phyloP scores from a whole-genome alignment of 2,329 filamentous ascomycete species.

The Hypocrella siamensis region DNA sequence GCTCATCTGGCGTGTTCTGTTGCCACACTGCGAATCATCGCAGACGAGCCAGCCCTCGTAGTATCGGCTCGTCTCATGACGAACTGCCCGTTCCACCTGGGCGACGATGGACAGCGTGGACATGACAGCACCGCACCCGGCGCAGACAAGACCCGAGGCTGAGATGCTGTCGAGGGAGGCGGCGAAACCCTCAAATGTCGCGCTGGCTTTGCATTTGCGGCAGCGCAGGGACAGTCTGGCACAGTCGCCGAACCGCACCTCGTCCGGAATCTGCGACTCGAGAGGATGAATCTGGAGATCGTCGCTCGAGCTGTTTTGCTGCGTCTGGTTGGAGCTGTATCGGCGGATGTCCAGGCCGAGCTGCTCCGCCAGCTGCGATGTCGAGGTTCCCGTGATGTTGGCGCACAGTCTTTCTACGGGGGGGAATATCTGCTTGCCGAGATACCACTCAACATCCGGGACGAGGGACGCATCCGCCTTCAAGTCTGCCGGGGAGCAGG shows the following conservation, averaged over 20 bases:
- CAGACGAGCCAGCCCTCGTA: constrained; percentile 89
- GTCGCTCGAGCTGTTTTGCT: constrained; percentile 33
- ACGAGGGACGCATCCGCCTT: constrained; percentile 61
- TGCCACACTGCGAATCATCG: constrained; percentile 75
- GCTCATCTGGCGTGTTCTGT: constrained; percentile 77
- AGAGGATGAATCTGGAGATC: constrained; percentile 73
- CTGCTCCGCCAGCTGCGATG: constrained; percentile 78
- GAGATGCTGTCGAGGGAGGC: constrained; percentile 44
- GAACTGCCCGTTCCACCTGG: constrained; percentile 75
- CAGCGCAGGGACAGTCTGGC: constrained; percentile 64
- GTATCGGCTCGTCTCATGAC: constrained; percentile 64
- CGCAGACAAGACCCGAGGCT: constrained; percentile 61
- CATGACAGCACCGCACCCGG: constrained; percentile 49
- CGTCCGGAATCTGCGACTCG: constrained; percentile 87
- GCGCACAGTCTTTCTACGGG: constrained; percentile 95
- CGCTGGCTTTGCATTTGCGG: constrained; percentile 57
- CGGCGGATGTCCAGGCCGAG: constrained; percentile 81
- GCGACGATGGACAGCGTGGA: constrained; percentile 62
- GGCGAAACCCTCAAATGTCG: constrained; percentile 62
- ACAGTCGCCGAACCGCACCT: constrained; percentile 74
- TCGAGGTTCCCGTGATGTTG: constrained; percentile 85
- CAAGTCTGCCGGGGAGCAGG: constrained; percentile 70
- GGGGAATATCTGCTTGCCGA: constrained; percentile 95
- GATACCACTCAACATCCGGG: constrained; percentile 94
- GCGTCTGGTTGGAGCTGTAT: constrained; percentile 41